Percentiles rank a stretch among this genome's conserved stretches.
Conservation (phyloP, 106 monocot genomes). For the Narthecium ossifragum region DNA sequence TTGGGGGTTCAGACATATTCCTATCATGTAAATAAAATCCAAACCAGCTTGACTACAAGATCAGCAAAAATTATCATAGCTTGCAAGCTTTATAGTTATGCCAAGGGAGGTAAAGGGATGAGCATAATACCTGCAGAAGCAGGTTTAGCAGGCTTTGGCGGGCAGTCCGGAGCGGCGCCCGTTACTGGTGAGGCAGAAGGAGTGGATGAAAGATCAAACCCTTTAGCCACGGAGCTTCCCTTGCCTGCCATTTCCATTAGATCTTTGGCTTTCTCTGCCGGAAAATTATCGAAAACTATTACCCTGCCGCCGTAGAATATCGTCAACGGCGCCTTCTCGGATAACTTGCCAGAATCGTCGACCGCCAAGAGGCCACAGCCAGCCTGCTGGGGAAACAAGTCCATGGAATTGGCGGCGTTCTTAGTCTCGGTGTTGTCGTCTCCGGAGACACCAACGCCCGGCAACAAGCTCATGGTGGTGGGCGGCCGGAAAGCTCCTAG, state of each 20-base stretch:
- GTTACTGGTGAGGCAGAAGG: not conserved
- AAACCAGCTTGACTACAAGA: no score
- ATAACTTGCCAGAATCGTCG: not conserved
- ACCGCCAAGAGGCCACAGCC: not conserved
- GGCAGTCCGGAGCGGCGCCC: not conserved
- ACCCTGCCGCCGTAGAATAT: slow-evolving; percentile 64
- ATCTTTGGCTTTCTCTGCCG: slow-evolving; percentile 32
- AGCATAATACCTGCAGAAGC: not conserved
- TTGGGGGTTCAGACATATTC: no score
- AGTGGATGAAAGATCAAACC: not conserved
- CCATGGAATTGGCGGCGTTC: not conserved
- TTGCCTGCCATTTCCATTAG: slow-evolving; percentile 34
- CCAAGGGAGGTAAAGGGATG: not conserved
- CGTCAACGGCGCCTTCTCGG: slow-evolving; percentile 34
- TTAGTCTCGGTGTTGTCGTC: not conserved
- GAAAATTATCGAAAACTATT: slow-evolving; percentile 61
- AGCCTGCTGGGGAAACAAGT: not conserved
- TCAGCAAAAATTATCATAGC: not conserved
- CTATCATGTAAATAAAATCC: no score
- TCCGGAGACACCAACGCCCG: slow-evolving; percentile 8
- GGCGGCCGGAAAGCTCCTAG: not conserved
- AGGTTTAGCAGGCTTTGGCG: not conserved
- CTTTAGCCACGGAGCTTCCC: not conserved
- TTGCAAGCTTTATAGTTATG: not conserved
- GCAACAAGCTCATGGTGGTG: slow-evolving; percentile 26